Evolutionary conservation across 495 filamentous ascomycete species (phyloP), one percentile per base, ranked within the genome.

Genomic region (Podospora tetraspora): DNA sequence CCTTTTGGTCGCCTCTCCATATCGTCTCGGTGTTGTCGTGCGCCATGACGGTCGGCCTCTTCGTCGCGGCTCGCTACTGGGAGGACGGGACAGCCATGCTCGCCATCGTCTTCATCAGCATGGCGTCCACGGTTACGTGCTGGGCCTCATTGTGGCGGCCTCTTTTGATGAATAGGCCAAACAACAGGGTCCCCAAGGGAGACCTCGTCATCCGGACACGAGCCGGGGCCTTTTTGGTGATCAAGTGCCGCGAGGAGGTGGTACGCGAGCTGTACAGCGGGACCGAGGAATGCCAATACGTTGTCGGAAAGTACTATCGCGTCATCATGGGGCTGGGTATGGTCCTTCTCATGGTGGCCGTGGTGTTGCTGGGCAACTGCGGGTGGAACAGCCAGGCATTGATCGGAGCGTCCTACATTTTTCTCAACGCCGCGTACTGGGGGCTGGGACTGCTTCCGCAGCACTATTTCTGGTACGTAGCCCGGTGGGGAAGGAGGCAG

Each of bases 251-350:
- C 13, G 89, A 91, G 76, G 83, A 87, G 11, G 82, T 90, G 9
- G 84, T 88, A 10, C 81, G 88, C 23, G 86, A 90, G 75, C 81
- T 91, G 2, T 91, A 91, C 73, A 81, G 77, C 12, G 86, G 86
- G 32, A 86, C 85, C 0, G 86, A 89, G 68, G 88, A 86, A 76
- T 72, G 80, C 22, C 85, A 88, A 65, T 77, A 79, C 34, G 80
- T 87, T 9, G 73, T 73, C 13, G 80, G 80, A 1, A 70, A 64
- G 1, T 71, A 72, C 23, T 83, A 85, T 73, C 79, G 84, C n/a
- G 64, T 77, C 19, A 81, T 88, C 11, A 85, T 89, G 73, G 88
- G 79, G 1, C 37, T 83, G 24, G 87, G 85, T 27, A 89, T 87
- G 52, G 80, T 88, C 32, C 72, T 88, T 22, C 77, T 90, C 59